phyloP scores from a whole-genome alignment of 371 early-diverging fungal species.

The Rhizopus arrhizus region DNA sequence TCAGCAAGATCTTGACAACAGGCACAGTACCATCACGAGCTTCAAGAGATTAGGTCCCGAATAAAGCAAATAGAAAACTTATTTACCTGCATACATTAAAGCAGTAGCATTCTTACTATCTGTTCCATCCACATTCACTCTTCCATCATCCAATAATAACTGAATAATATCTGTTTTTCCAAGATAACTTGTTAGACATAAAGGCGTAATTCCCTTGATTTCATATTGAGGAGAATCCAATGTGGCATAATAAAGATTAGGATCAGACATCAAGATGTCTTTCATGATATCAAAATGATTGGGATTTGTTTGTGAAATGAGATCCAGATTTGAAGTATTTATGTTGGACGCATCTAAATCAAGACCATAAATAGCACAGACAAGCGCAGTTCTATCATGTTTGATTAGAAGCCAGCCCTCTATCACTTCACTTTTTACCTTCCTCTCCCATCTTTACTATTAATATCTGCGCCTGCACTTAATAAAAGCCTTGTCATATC shows the following conservation, averaged over 20 bases:
- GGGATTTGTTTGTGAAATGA: slow-evolving; percentile 60
- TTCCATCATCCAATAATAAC: slow-evolving; percentile 64
- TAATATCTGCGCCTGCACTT: slow-evolving; percentile 67
- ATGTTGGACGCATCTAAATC: slow-evolving; percentile 57
- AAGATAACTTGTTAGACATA: slow-evolving; percentile 75
- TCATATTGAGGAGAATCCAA: slow-evolving; percentile 69
- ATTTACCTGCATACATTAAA: slow-evolving; percentile 78
- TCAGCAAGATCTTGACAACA: slow-evolving; percentile 60
- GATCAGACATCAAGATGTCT: slow-evolving; percentile 58
- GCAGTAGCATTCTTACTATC: slow-evolving; percentile 76
- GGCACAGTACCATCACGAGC: slow-evolving; percentile 66
- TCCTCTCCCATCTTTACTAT: slow-evolving; percentile 69
- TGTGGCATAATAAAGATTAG: slow-evolving; percentile 55
- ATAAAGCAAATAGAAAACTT: slow-evolving; percentile 8
- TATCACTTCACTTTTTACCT: slow-evolving; percentile 41
- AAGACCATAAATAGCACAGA: slow-evolving; percentile 64
- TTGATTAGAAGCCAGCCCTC: neutral
- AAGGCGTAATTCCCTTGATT: slow-evolving; percentile 71
- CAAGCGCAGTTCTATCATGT: slow-evolving; percentile 52
- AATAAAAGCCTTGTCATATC: slow-evolving; percentile 61
- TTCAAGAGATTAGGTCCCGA: neutral
- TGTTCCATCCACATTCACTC: slow-evolving; percentile 67
- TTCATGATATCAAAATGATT: slow-evolving; percentile 62
- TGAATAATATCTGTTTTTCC: slow-evolving; percentile 67
- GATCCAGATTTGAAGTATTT: slow-evolving; percentile 60